Conservation (phyloP, 2,329 filamentous ascomycete genomes). For the Sporothrix pseudoabietina region DNA sequence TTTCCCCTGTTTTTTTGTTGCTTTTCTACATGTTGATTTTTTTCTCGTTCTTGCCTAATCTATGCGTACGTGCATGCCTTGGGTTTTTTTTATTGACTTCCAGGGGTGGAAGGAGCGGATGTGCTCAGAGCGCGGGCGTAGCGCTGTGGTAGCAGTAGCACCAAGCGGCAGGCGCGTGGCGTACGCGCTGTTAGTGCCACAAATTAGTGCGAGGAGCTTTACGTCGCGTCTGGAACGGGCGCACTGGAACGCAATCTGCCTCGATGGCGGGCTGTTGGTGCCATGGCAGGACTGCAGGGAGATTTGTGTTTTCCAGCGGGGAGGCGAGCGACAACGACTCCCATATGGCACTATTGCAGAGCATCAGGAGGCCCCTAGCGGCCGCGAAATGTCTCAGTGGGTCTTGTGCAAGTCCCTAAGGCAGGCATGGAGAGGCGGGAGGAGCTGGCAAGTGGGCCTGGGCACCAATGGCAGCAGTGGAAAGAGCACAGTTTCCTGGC, state of each 20-base stretch:
- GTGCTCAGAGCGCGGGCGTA: slow-evolving; percentile 10
- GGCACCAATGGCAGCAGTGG: neutral
- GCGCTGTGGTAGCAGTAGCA: slow-evolving; percentile 15
- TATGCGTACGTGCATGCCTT: slow-evolving; percentile 17
- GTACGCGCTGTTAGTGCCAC: slow-evolving; percentile 24
- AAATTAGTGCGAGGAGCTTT: slow-evolving; percentile 20
- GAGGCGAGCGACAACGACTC: neutral
- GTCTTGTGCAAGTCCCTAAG: slow-evolving; percentile 9
- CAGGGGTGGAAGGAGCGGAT: slow-evolving; percentile 31
- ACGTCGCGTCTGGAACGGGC: slow-evolving; percentile 25
- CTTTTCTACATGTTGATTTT: slow-evolving; percentile 9
- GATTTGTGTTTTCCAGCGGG: slow-evolving; percentile 11
- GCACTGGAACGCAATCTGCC: slow-evolving; percentile 28
- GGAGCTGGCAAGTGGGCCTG: slow-evolving; percentile 2
- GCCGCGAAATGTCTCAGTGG: slow-evolving; percentile 19
- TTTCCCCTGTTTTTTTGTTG: neutral
- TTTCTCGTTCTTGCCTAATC: slow-evolving; percentile 29
- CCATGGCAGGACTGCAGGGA: slow-evolving; percentile 22
- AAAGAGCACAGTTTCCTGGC: neutral
- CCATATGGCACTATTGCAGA: neutral
- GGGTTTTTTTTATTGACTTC: slow-evolving; percentile 32
- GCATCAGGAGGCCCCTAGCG: slow-evolving; percentile 3
- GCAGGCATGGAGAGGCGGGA: slow-evolving; percentile 6
- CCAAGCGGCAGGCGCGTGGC: slow-evolving; percentile 26
- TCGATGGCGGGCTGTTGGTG: slow-evolving; percentile 22